Percentiles rank a stretch among this genome's conserved stretches.
phyloP scores from a whole-genome alignment of 345 rosid species.

The Microcos paniculata region DNA sequence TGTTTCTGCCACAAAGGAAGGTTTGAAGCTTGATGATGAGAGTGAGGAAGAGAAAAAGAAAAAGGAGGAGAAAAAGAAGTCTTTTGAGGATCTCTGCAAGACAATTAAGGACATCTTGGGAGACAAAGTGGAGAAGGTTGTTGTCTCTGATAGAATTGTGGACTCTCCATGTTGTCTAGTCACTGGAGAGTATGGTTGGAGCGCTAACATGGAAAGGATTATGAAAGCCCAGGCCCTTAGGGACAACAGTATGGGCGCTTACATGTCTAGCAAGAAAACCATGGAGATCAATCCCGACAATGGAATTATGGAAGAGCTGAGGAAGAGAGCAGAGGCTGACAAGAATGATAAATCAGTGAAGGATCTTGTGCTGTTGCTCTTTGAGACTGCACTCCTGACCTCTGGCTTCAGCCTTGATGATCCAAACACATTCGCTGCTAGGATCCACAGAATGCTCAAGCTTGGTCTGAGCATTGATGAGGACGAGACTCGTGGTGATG shows the following conservation, averaged over 20 bases:
- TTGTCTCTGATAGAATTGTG: constrained; percentile 77
- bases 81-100: constrained; percentile 82
- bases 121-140: constrained; percentile 77
- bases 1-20: constrained; percentile 82
- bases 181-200: constrained; percentile 91
- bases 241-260: constrained; percentile 86
- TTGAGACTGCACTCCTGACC: constrained; percentile 74
- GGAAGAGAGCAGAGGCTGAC: constrained; percentile 80
- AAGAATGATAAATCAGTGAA: constrained; percentile 86
- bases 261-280: constrained; percentile 91
- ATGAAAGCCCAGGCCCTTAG: constrained; percentile 92
- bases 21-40: constrained; percentile 76
- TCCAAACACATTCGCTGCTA: constrained; percentile 71
- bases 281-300: constrained; percentile 92
- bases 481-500: constrained; percentile 52
- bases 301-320: constrained; percentile 85
- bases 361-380: constrained; percentile 71
- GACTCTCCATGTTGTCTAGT: constrained; percentile 90
- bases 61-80: constrained; percentile 68
- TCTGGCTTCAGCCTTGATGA: constrained; percentile 92
- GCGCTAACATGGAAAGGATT: constrained; percentile 89
- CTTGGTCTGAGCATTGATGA: constrained; percentile 83
- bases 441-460: constrained; percentile 91
- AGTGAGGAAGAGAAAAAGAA: constrained; percentile 78
- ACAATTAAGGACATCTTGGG: constrained; percentile 77